Conservation (phyloP, 768 basidiomycete species). For the Termitomyces heimii region DNA sequence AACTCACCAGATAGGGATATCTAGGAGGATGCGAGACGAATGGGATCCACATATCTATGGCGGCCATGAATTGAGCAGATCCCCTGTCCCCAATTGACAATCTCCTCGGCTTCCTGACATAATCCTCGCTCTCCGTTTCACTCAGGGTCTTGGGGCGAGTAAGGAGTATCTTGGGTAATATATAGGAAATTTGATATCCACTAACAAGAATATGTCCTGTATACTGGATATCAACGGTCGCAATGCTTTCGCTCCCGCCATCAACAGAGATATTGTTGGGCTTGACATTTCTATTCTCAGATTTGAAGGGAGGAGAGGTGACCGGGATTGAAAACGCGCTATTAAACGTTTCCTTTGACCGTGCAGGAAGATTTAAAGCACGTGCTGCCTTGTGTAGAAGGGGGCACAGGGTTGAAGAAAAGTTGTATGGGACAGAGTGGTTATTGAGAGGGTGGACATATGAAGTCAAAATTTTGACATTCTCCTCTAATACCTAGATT, state of each 20-base stretch:
- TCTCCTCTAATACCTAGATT: slow-evolving; percentile 52
- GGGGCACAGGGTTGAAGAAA: slow-evolving; percentile 57
- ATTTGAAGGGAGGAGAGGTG: slow-evolving; percentile 23
- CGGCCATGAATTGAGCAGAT: slow-evolving; percentile 73
- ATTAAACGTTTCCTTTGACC: slow-evolving; percentile 54
- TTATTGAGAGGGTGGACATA: slow-evolving; percentile 73
- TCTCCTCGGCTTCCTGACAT: slow-evolving; percentile 33
- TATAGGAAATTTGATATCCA: slow-evolving; percentile 70
- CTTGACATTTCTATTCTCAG: slow-evolving; percentile 27
- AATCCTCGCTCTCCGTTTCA: slow-evolving; percentile 24
- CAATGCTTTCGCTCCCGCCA: slow-evolving; percentile 18
- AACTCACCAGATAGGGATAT: slow-evolving; percentile 66
- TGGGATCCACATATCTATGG: slow-evolving; percentile 71
- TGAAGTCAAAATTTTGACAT: slow-evolving; percentile 65
- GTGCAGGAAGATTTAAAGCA: slow-evolving; percentile 59
- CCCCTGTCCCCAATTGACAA: slow-evolving; percentile 55
- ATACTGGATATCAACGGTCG: slow-evolving; percentile 60
- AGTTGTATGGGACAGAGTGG: slow-evolving; percentile 69
- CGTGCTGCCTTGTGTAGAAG: slow-evolving; percentile 64
- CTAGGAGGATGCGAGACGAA: slow-evolving; percentile 61
- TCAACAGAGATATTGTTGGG: slow-evolving; percentile 25
- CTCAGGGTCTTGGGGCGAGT: slow-evolving; percentile 18
- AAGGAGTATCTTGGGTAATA: slow-evolving; percentile 64
- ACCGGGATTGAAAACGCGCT: slow-evolving; percentile 40
- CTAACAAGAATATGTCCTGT: slow-evolving; percentile 74